Percentiles rank a stretch among this genome's conserved stretches.
phyloP scores from a whole-genome alignment of 768 basidiomycete genomes.

The Hericium rajendrae region DNA sequence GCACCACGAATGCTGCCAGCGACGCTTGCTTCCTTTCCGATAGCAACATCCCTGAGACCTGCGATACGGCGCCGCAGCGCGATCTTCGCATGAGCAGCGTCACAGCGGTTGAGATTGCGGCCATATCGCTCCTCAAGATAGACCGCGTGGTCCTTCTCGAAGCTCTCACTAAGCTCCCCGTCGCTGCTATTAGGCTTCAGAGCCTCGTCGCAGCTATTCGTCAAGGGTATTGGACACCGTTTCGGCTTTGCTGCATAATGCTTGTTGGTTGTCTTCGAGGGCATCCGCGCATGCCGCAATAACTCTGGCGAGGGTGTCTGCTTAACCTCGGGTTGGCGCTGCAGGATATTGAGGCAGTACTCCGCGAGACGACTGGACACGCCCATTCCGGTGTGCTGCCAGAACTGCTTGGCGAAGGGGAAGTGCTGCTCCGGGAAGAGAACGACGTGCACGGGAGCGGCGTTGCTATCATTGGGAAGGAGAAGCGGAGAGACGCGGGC shows the following conservation, averaged over 20 bases:
- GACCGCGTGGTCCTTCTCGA: slow-evolving; percentile 51
- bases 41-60: slow-evolving; percentile 48
- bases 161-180: slow-evolving; percentile 28
- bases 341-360: slow-evolving; percentile 64
- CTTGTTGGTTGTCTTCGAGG: slow-evolving; percentile 40
- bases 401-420: slow-evolving; percentile 77
- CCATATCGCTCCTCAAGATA: slow-evolving; percentile 96
- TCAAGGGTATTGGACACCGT: no score
- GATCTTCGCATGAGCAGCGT: slow-evolving; percentile 73
- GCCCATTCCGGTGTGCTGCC: slow-evolving; percentile 91
- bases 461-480: slow-evolving; percentile 26
- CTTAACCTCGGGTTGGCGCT: slow-evolving; percentile 26
- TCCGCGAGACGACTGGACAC: slow-evolving; percentile 86
- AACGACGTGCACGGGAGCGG: slow-evolving; percentile 64
- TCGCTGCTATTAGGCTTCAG: slow-evolving; percentile 7
- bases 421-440: slow-evolving; percentile 59
- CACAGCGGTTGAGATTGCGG: slow-evolving; percentile 69
- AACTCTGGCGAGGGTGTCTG: slow-evolving; percentile 14
- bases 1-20: slow-evolving; percentile 66
- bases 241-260: slow-evolving; percentile 43
- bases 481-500: slow-evolving; percentile 60
- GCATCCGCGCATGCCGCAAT: slow-evolving; percentile 19
- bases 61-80: slow-evolving; percentile 85
- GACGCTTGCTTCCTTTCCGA: slow-evolving; percentile 34
- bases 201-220: slow-evolving; percentile 1